These are phyloP conservation scores for Trichomonas vaginalis DNA, from an alignment of 208 protist genomes.

Conservation along the genomic window DNA sequence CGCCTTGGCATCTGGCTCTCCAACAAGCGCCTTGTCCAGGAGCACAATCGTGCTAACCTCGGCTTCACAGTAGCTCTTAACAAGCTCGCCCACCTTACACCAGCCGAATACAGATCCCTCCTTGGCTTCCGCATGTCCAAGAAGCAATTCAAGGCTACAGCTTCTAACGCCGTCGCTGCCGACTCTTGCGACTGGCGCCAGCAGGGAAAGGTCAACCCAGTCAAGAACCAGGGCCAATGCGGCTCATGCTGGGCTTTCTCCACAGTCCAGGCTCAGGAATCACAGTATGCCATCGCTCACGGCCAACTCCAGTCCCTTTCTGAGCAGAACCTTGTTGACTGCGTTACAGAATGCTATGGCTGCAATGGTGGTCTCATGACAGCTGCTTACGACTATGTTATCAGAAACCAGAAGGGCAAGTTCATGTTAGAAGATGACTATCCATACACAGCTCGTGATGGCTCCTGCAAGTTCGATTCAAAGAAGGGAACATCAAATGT, in stretches of 20 bases:
- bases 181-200: conserved; percentile 42
- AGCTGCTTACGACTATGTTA: not conserved
- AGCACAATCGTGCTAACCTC: not conserved
- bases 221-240: conserved; percentile 50
- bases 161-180: not conserved
- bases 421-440: conserved; percentile 34
- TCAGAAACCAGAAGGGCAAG: conserved; percentile 21
- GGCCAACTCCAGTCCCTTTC: conserved; percentile 45
- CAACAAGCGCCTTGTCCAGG: not conserved
- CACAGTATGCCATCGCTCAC: not conserved
- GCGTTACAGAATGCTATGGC: conserved; percentile 15
- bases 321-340: conserved; percentile 30
- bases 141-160: not conserved
- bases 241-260: conserved; percentile 48
- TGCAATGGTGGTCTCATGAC: conserved; percentile 20
- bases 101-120: conserved; percentile 21
- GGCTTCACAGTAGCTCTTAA: not conserved
- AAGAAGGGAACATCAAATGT: not conserved
- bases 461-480: not conserved
- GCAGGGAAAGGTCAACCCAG: conserved; percentile 37
- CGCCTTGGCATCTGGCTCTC: not conserved
- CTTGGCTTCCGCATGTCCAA: not conserved
- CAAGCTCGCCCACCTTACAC: conserved; percentile 26
- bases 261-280: conserved; percentile 33
- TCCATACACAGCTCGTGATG: conserved; percentile 35